A percentile compares a stretch with the other conserved stretches of the same genome.
Evolutionary conservation across 2,329 filamentous ascomycete species (phyloP).

Genomic region (Emericellopsis atlantica): DNA sequence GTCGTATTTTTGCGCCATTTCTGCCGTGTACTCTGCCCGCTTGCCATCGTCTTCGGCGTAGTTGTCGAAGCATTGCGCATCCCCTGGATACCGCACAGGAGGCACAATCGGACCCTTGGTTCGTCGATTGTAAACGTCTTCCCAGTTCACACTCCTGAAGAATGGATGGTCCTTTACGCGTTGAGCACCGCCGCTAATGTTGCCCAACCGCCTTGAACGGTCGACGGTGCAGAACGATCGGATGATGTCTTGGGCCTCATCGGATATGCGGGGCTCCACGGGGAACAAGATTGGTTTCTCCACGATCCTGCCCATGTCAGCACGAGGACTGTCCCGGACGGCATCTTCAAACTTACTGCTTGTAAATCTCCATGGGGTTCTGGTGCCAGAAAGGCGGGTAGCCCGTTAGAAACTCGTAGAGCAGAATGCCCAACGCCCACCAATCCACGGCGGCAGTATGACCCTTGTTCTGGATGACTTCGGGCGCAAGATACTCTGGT

Average conservation of each 20-base stretch:
- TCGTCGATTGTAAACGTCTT: constrained; percentile 52
- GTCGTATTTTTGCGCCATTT: constrained; percentile 58
- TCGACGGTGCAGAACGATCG: constrained; percentile 66
- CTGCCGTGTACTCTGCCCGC: constrained; percentile 54
- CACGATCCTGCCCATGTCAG: constrained; percentile 47
- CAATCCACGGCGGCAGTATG: constrained; percentile 69
- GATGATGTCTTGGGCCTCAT: constrained; percentile 63
- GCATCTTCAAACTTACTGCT: constrained; percentile 38
- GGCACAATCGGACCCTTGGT: constrained; percentile 61
- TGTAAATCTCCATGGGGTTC: constrained; percentile 79
- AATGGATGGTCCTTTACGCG: constrained; percentile 66
- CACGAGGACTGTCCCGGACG: constrained; percentile 2
- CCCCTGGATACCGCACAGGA: constrained; percentile 58
- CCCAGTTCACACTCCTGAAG: constrained; percentile 63
- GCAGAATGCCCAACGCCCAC: constrained; percentile 76
- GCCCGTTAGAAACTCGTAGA: constrained; percentile 76
- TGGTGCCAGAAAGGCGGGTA: constrained; percentile 82
- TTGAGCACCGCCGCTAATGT: constrained; percentile 60
- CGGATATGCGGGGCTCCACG: constrained; percentile 48
- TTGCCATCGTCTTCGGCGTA: constrained; percentile 66
- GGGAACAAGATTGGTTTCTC: constrained; percentile 68
- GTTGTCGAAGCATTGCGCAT: constrained; percentile 70
- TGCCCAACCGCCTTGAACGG: constrained; percentile 64
- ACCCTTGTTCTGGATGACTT: constrained; percentile 75
- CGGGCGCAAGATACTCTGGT: constrained; percentile 72